Conservation (phyloP, 371 early-diverging fungal species). For the Umbelopsis sp. region DNA sequence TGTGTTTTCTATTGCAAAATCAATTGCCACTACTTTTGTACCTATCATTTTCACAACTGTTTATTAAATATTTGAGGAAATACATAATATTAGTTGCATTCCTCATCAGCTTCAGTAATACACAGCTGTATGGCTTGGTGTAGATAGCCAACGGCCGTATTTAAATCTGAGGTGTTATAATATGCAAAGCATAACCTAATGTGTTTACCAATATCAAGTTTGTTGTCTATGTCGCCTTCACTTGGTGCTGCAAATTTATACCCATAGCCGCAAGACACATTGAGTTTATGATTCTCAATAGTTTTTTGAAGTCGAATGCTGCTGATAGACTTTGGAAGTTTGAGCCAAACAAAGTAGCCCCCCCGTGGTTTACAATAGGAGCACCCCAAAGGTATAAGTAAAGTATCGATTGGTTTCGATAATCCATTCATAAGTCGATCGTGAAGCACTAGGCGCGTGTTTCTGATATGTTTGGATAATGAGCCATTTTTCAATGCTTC, state of each 20-base stretch:
- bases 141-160: constrained; percentile 26
- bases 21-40: no score
- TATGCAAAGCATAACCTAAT: constrained; percentile 33
- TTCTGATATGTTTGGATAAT: constrained; percentile 30
- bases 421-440: constrained; percentile 32
- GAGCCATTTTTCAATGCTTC: constrained; percentile 26
- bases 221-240: neutral
- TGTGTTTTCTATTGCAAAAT: no score
- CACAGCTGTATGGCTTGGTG: constrained; percentile 21
- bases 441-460: constrained; percentile 21
- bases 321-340: constrained; percentile 32
- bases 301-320: constrained; percentile 23
- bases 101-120: neutral
- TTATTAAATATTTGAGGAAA: no score
- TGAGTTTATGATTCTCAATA: constrained; percentile 24
- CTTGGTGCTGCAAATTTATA: constrained; percentile 29
- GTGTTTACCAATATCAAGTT: constrained; percentile 14
- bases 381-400: constrained; percentile 42
- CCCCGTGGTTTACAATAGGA: constrained; percentile 30
- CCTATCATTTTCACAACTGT: no score
- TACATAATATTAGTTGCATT: no score
- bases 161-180: constrained; percentile 26
- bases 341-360: constrained; percentile 52
- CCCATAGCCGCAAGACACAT: constrained; percentile 33
- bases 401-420: constrained; percentile 28